Evolutionary conservation across 139 green algal genomes (phyloP).

Genomic region (Chlorella sp.): DNA sequence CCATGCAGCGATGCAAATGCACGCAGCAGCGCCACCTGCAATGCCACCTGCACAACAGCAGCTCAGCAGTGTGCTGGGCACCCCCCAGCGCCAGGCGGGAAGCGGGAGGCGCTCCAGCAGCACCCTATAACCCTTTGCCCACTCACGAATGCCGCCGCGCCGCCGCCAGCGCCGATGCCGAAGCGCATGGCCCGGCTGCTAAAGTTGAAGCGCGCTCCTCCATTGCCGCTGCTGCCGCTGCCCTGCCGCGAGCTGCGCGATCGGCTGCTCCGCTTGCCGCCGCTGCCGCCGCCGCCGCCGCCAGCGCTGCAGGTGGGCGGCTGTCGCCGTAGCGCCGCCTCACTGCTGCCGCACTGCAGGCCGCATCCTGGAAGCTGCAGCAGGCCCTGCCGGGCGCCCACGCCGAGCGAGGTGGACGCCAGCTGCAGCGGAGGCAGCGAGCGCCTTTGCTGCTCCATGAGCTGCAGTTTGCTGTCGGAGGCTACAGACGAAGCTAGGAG

Average conservation of each 20-base stretch:
- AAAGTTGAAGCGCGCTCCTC: conserved; percentile 29
- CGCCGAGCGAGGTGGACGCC: background rate
- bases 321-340: background rate
- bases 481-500: too few relatives aligned
- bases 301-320: conserved; percentile 1
- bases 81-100: too few relatives aligned
- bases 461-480: too few relatives aligned
- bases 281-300: background rate
- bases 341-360: background rate
- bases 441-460: conserved; percentile 5
- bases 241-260: background rate
- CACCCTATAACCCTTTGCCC: too few relatives aligned
- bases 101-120: too few relatives aligned
- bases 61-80: too few relatives aligned
- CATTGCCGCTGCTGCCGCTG: background rate
- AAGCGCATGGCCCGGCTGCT: background rate
- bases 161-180: conserved; percentile 3
- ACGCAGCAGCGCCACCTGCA: background rate
- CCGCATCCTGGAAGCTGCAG: background rate
- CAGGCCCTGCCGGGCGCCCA: too few relatives aligned
- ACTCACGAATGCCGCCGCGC: conserved; percentile 21
- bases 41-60: too few relatives aligned
- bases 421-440: conserved; percentile 16
- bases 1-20: background rate
- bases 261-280: background rate